Evolutionary conservation across 2,329 filamentous ascomycete genomes (phyloP).

Genomic region (Ophiostoma pallidulum): DNA sequence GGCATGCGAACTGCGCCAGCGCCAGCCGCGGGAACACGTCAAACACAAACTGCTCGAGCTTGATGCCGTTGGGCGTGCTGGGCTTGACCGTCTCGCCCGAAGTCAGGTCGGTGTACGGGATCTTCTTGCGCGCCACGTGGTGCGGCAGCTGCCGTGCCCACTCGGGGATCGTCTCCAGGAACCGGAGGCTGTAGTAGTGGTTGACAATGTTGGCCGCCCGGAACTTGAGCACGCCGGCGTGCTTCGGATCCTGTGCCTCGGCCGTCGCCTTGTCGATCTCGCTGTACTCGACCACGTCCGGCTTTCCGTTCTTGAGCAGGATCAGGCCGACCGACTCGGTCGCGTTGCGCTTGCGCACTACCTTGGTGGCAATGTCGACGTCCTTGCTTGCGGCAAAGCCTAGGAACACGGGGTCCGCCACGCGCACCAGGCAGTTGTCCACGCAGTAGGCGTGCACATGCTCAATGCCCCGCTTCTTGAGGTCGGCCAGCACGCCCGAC

Average conservation of each 20-base stretch:
- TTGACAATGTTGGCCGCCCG: constrained; percentile 98
- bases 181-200: constrained; percentile 96
- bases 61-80: constrained; percentile 93
- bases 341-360: constrained; percentile 95
- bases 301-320: constrained; percentile 87
- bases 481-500: constrained; percentile 73
- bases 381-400: constrained; percentile 82
- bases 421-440: constrained; percentile 97
- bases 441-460: constrained; percentile 98
- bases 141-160: constrained; percentile 85
- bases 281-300: constrained; percentile 96
- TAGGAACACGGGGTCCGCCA: constrained; percentile 93
- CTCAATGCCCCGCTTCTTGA: constrained; percentile 79
- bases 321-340: constrained; percentile 95
- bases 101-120: constrained; percentile 69
- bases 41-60: constrained; percentile 98
- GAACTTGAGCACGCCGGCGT: constrained; percentile 80
- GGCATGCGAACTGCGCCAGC: constrained; percentile 83
- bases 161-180: constrained; percentile 80
- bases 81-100: constrained; percentile 79
- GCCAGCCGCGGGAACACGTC: constrained; percentile 89
- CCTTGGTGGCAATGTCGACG: constrained; percentile 96
- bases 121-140: constrained; percentile 98
- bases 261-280: constrained; percentile 88
- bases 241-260: constrained; percentile 75